Evolutionary conservation across 441 rosid species (phyloP).

Genomic region (Adansonia grandidieri): DNA sequence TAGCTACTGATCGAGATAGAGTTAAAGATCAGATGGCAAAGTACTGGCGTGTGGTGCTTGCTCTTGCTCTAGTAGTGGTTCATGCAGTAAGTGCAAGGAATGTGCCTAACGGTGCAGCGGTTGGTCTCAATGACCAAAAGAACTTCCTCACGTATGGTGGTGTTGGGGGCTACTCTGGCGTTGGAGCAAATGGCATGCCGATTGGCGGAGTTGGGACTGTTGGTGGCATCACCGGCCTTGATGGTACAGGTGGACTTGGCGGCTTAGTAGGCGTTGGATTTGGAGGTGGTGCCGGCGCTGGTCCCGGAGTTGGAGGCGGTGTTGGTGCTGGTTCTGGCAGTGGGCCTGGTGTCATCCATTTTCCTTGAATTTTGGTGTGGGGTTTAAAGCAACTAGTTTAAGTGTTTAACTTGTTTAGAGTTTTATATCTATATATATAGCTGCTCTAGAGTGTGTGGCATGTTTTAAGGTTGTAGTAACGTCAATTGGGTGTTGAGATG

Average conservation of each 20-base stretch:
- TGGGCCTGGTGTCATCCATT: constrained; percentile 16
- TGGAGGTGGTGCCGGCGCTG: constrained; percentile 26
- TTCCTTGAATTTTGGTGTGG: neutral
- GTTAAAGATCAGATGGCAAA: constrained; percentile 3
- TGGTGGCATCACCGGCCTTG: constrained; percentile 38
- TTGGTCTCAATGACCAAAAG: constrained; percentile 62
- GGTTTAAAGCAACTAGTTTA: neutral
- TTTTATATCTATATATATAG: neutral
- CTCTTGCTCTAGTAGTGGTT: constrained; percentile 17
- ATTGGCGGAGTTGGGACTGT: constrained; percentile 53
- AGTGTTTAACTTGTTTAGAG: constrained; percentile 19
- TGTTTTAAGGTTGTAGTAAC: constrained; percentile 4
- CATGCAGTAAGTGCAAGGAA: constrained; percentile 20
- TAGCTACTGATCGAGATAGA: neutral
- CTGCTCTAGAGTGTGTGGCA: neutral
- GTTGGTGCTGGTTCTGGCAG: constrained; percentile 23
- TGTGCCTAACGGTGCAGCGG: constrained; percentile 23
- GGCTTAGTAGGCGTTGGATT: constrained; percentile 29
- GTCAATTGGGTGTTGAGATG: constrained; percentile 2
- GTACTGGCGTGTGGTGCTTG: constrained; percentile 12
- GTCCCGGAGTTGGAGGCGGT: constrained; percentile 14
- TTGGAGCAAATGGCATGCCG: constrained; percentile 47
- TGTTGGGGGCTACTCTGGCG: constrained; percentile 57
- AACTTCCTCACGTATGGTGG: constrained; percentile 61
- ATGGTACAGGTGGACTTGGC: constrained; percentile 45